These are phyloP conservation scores for Microdochium paspali DNA, from an alignment of 2,329 filamentous ascomycete genomes.

Conservation along the genomic window DNA sequence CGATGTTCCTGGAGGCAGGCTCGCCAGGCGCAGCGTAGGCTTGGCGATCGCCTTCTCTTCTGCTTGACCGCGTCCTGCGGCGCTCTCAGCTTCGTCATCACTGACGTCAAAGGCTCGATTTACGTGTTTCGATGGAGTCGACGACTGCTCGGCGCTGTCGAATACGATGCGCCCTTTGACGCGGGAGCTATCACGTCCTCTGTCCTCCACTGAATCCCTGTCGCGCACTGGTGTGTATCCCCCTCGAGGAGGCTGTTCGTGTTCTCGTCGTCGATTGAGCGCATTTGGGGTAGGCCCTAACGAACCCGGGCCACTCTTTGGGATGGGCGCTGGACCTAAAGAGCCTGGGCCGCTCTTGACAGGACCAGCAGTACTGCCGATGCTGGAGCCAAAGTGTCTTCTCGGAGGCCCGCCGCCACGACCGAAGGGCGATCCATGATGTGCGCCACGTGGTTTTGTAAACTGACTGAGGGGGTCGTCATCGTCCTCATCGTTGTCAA, in stretches of 20 bases:
- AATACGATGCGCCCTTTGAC: background rate
- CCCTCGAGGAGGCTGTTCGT: constrained; percentile 3
- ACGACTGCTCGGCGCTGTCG: background rate
- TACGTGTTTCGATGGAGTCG: constrained; percentile 40
- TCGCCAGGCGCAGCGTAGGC: constrained; percentile 52
- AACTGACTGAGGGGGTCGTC: constrained; percentile 16
- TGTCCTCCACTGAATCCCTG: background rate
- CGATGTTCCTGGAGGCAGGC: constrained; percentile 50
- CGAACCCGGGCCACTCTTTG: constrained; percentile 54
- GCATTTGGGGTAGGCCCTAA: constrained; percentile 42
- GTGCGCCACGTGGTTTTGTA: constrained; percentile 1
- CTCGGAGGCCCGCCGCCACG: constrained; percentile 30
- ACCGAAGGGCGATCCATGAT: constrained; percentile 9
- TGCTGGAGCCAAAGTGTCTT: constrained; percentile 53
- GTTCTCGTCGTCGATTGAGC: constrained; percentile 27
- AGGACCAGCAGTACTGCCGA: background rate
- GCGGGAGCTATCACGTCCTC: constrained; percentile 39
- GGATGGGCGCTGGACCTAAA: constrained; percentile 31
- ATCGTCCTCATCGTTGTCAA: constrained; percentile 51
- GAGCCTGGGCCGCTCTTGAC: background rate
- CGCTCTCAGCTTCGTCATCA: constrained; percentile 40
- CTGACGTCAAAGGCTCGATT: constrained; percentile 66
- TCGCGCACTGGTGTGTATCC: constrained; percentile 1
- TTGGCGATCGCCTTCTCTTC: constrained; percentile 52
- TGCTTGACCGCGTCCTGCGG: constrained; percentile 31